A percentile compares a stretch with the other conserved stretches of the same genome.
phyloP scores from a whole-genome alignment of 106 monocot genomes.

The Narthecium ossifragum region DNA sequence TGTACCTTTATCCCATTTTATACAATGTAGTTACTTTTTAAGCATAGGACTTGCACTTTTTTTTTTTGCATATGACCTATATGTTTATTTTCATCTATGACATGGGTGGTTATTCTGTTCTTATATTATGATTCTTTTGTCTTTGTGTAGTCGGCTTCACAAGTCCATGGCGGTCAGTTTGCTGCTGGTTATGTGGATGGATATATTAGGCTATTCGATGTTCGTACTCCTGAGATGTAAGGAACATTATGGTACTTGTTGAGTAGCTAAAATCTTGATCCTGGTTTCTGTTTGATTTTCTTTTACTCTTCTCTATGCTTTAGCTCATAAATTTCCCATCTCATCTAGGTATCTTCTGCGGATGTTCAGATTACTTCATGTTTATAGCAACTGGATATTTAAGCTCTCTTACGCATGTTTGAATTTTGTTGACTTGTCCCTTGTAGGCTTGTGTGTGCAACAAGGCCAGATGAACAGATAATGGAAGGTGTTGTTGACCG shows the following conservation, averaged over 20 bases:
- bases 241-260: not conserved
- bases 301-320: not conserved
- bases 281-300: no score
- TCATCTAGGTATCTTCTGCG: no score
- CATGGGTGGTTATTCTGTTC: no score
- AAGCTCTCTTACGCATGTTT: not conserved
- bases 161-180: constrained; percentile 74
- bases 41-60: no score
- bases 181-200: constrained; percentile 70
- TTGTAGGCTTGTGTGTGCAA: constrained; percentile 58
- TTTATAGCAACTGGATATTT: not conserved
- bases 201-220: constrained; percentile 73
- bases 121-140: constrained; percentile 7
- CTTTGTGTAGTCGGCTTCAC: constrained; percentile 65
- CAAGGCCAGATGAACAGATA: constrained; percentile 62
- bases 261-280: no score
- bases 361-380: no score
- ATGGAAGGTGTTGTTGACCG: constrained; percentile 77
- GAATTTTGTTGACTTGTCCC: not conserved
- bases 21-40: no score
- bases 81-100: no score
- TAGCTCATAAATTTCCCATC: not conserved
- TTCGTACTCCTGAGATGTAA: constrained; percentile 79
- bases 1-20: no score
- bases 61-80: no score